phyloP scores from a whole-genome alignment of 2,329 filamentous ascomycete species.

The Fusarium napiforme region DNA sequence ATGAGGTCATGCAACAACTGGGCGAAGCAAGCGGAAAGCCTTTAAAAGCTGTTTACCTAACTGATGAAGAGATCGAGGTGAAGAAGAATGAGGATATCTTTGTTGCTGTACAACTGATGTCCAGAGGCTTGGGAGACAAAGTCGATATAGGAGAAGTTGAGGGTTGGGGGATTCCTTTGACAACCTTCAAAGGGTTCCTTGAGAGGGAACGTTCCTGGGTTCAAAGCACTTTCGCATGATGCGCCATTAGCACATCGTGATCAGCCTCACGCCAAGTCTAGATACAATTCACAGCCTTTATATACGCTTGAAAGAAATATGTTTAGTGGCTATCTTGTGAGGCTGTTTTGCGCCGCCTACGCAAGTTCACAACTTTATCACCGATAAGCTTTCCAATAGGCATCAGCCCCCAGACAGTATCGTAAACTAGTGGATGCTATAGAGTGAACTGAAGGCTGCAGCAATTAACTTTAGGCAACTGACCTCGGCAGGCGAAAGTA shows the following conservation, averaged over 20 bases:
- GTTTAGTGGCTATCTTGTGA: too few relatives aligned
- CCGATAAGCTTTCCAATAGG: background rate
- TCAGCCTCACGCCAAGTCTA: too few relatives aligned
- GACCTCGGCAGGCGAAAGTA: background rate
- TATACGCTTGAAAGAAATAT: background rate
- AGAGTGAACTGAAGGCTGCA: too few relatives aligned
- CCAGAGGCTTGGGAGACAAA: background rate
- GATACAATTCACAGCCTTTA: background rate
- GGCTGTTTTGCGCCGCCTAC: background rate
- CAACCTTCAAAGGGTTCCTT: background rate
- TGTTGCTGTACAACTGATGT: background rate
- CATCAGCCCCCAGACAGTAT: background rate
- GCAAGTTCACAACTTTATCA: background rate
- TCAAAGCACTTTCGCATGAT: background rate
- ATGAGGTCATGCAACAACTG: background rate
- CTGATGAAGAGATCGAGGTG: background rate
- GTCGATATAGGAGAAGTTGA: background rate
- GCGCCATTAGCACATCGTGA: rapidly evolving
- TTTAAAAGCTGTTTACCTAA: background rate
- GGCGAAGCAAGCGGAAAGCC: background rate
- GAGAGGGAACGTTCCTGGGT: background rate
- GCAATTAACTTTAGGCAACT: background rate
- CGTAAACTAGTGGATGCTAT: background rate
- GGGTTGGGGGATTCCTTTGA: background rate
- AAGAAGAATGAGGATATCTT: background rate